These are phyloP conservation scores for Penicillium odoratum DNA, from an alignment of 495 filamentous ascomycete genomes.

Conservation along the genomic window DNA sequence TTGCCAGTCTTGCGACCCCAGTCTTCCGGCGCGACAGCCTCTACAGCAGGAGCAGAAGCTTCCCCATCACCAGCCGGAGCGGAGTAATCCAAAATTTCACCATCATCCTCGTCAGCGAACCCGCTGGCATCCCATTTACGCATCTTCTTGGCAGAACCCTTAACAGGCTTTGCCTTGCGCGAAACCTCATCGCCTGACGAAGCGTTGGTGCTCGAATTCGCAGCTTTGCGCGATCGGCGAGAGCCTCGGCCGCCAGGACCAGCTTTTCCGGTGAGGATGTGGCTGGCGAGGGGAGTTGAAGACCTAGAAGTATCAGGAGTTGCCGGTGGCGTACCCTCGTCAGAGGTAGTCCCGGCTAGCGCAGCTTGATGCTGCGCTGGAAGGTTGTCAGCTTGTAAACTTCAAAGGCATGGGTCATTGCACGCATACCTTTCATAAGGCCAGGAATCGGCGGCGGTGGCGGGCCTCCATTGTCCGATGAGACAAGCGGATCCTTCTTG, in stretches of 20 bases:
- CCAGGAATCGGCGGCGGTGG: conserved; percentile 58
- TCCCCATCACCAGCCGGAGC: conserved; percentile 54
- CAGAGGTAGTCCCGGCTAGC: conserved; percentile 44
- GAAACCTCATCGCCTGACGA: conserved; percentile 82
- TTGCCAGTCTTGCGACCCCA: conserved; percentile 84
- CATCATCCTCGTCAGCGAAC: conserved; percentile 81
- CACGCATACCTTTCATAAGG: conserved; percentile 47
- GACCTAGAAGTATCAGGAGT: conserved; percentile 82
- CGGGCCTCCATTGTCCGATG: conserved; percentile 50
- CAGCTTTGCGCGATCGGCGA: conserved; percentile 77
- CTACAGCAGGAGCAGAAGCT: conserved; percentile 56
- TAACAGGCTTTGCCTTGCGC: conserved; percentile 58
- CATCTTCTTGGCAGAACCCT: conserved; percentile 70
- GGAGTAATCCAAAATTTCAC: conserved; percentile 84
- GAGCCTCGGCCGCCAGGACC: conserved; percentile 75
- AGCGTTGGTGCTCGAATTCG: conserved; percentile 60
- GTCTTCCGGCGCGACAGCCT: conserved; percentile 71
- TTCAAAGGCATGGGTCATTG: conserved; percentile 19
- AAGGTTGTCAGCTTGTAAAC: conserved; percentile 31
- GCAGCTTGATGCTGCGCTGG: conserved; percentile 52
- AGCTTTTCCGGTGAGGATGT: conserved; percentile 69
- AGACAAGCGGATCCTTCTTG: conserved; percentile 47
- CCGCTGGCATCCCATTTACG: conserved; percentile 92
- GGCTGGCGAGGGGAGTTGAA: conserved; percentile 62
- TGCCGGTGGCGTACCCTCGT: conserved; percentile 59